A percentile compares a stretch with the other conserved stretches of the same genome.
Evolutionary conservation across 2,329 filamentous ascomycete species (phyloP).

Genomic region (Fusarium stilboides): DNA sequence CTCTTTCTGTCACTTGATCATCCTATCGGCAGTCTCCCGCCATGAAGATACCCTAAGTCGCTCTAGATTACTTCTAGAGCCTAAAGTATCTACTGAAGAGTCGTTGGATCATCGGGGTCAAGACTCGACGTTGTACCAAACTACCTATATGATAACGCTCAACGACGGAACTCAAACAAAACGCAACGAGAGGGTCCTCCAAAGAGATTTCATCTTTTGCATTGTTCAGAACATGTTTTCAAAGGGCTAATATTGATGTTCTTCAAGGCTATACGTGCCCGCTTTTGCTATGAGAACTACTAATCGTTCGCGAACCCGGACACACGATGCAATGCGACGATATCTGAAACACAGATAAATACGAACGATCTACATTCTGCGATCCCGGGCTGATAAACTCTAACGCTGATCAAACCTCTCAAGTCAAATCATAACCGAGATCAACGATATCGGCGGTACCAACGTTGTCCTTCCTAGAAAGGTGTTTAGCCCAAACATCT

Average conservation of each 20-base stretch:
- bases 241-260: background rate
- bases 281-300: background rate
- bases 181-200: no score
- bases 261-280: no score
- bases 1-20: background rate
- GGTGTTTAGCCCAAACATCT: background rate
- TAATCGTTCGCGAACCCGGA: background rate
- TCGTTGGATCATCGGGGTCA: background rate
- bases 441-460: background rate
- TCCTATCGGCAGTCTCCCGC: background rate
- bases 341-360: background rate
- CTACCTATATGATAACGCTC: background rate
- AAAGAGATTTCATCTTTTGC: background rate
- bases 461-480: no score
- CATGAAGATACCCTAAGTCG: background rate
- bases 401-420: background rate
- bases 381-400: background rate
- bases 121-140: background rate
- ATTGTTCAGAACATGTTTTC: background rate
- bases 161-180: background rate
- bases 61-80: background rate
- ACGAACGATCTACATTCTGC: background rate
- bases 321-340: background rate
- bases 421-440: background rate
- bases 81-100: background rate